Conservation (phyloP, 1,139 yeast genomes). For the Lodderomyces pseudojiufengensis region DNA sequence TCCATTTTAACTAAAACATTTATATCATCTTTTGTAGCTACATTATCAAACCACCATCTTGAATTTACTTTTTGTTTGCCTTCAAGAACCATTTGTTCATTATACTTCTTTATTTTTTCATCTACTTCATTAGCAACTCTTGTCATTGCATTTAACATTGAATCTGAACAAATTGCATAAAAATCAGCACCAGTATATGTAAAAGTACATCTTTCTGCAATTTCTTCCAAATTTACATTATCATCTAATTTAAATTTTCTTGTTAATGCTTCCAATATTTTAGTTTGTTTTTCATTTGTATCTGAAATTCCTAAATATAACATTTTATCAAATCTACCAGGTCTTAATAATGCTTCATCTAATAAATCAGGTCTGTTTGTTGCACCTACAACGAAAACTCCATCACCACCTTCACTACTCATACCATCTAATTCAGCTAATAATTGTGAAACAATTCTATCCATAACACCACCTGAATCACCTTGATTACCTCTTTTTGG, state of each 20-base stretch:
- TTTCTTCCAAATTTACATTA: constrained; percentile 53
- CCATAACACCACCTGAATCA: constrained; percentile 98
- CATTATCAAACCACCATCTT: constrained; percentile 90
- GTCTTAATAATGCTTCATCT: constrained; percentile 90
- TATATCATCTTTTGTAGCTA: constrained; percentile 64
- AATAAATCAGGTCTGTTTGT: constrained; percentile 92
- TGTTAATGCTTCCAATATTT: constrained; percentile 83
- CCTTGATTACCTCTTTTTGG: constrained; percentile 98
- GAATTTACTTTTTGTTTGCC: constrained; percentile 50
- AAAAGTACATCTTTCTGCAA: constrained; percentile 76
- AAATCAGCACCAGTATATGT: constrained; percentile 97
- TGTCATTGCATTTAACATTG: constrained; percentile 94
- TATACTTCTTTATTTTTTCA: constrained; percentile 52
- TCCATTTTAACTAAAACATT: constrained; percentile 63
- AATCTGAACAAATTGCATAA: constrained; percentile 91
- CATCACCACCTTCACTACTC: constrained; percentile 73
- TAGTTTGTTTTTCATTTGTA: constrained; percentile 82
- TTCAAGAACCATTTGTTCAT: constrained; percentile 25
- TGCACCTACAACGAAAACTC: constrained; percentile 96
- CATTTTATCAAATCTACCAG: constrained; percentile 96
- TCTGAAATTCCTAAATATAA: constrained; percentile 89
- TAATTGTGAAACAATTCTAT: constrained; percentile 90
- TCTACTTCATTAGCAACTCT: constrained; percentile 80
- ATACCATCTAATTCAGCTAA: constrained; percentile 94
- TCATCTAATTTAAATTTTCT: constrained; percentile 69